Conservation (phyloP, 345 rosid species). For the Rhodomyrtus tomentosa region DNA sequence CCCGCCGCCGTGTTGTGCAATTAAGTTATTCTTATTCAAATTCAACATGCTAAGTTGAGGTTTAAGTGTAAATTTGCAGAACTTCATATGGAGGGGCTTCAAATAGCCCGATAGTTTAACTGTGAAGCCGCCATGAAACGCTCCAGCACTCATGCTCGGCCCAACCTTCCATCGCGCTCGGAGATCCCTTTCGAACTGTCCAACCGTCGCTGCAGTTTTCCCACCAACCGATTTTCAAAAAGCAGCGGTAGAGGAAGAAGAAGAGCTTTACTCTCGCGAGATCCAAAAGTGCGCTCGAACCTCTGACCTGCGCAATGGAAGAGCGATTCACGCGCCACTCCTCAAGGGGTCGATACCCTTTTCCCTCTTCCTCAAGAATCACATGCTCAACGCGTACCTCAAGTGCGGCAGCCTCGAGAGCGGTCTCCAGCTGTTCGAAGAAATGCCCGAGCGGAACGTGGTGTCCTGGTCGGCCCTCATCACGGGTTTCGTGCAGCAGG, state of each 20-base stretch:
- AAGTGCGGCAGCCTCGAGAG: constrained; percentile 14
- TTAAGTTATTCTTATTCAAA: no score
- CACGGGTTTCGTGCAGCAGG: constrained; percentile 27
- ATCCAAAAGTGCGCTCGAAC: constrained; percentile 18
- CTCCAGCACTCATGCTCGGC: not conserved
- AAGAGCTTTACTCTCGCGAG: constrained; percentile 4
- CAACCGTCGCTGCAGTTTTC: not conserved
- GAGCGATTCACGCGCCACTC: constrained; percentile 25
- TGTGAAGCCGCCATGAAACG: not conserved
- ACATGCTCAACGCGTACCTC: constrained; percentile 24
- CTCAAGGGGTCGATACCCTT: constrained; percentile 13
- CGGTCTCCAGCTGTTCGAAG: constrained; percentile 30
- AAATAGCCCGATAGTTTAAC: not conserved
- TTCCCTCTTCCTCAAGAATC: constrained; percentile 27
- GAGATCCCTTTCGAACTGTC: not conserved
- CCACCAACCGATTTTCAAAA: not conserved
- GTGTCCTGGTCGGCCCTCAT: constrained; percentile 41
- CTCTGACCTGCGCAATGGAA: constrained; percentile 13
- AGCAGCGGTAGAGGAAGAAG: not conserved
- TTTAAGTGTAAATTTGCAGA: not conserved
- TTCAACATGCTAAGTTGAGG: no score
- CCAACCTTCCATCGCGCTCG: not conserved
- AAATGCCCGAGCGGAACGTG: constrained; percentile 36
- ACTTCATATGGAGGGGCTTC: not conserved
- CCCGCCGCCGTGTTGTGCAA: constrained; percentile 8